A percentile compares a stretch with the other conserved stretches of the same genome.
These are phyloP conservation scores for Porphyrellus sp. DNA, from an alignment of 1,284 basidiomycete genomes.

Conservation along the genomic window DNA sequence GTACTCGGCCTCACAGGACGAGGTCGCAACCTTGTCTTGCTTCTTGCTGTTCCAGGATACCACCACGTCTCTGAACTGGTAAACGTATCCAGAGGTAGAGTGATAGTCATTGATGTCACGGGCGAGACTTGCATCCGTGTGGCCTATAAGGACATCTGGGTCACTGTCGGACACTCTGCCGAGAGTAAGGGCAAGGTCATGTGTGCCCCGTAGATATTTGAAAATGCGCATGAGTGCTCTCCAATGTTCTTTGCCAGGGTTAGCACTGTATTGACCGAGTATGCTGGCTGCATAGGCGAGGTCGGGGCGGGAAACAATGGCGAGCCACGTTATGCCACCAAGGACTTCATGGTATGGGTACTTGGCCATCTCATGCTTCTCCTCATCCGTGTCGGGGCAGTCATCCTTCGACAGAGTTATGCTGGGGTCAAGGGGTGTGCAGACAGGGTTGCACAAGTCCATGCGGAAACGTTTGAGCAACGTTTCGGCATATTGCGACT, in stretches of 20 bases:
- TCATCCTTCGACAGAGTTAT: too few relatives aligned
- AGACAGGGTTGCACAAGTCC: too few relatives aligned
- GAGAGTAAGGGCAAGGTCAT: background rate
- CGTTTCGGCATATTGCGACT: too few relatives aligned
- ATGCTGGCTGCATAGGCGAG: too few relatives aligned
- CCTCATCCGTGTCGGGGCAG: too few relatives aligned
- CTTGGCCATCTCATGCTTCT: too few relatives aligned
- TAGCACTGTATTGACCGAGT: background rate
- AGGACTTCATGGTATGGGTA: background rate
- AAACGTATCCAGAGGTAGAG: conserved; percentile 1
- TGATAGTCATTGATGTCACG: background rate
- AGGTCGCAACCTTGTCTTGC: background rate
- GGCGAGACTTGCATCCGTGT: background rate
- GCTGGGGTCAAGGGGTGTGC: too few relatives aligned
- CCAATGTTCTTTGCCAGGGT: background rate
- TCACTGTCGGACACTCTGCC: background rate
- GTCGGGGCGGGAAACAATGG: background rate
- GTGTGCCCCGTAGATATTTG: background rate
- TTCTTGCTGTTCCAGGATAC: conserved; percentile 16
- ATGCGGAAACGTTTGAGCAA: too few relatives aligned
- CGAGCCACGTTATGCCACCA: background rate
- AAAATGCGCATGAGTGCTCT: background rate
- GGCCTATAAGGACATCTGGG: background rate
- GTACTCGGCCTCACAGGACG: conserved; percentile 8
- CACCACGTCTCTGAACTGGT: background rate